Base-by-base conservation (phyloP, 805 yeast genomes). In the Lipomyces lipofer region DNA sequence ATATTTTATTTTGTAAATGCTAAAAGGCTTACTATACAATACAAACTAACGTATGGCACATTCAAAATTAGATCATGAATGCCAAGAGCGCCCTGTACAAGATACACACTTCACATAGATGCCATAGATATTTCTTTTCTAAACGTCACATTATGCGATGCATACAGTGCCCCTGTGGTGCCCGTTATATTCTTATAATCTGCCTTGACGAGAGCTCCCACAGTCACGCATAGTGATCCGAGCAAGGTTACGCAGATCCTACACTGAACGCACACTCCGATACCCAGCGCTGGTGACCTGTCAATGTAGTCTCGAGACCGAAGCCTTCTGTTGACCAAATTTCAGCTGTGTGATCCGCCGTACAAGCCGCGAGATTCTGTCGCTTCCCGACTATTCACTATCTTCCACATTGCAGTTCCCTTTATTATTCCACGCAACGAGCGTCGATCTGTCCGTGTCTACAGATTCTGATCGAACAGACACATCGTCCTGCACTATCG, bases 241-340 rank as follows among this genome's bases (percentile, higher is more conserved):
- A 87, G 63, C 97, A 89, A 0, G 98, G 73, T 66, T 94, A 94
- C 0, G 99, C 98, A 58, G 95, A 85, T 66, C 94, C 99, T 0
- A 99, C 99, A 71, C 96, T 86, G 68, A 94, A 94, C 0, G 98
- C 97, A 73, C 98, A 92, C 71, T 94, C 99, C 99, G 99, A 94
- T 2, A 94, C 99, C 99, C 99, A 94, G 50, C 98, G 75, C 71
- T 92, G 97, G 67, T 94, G 99, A 3, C 96, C 96, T 63, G 86
- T 85, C n/a, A 92, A 75, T 0, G 94, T 86, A 0, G 96, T 88
- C 67, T 94, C 98, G 61, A 90, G 73, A 35, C 79, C 78, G 63
- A 90, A 92, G 53, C 83, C 82, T 2, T 94, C 89, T 12, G 89
- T 82, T 13, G 79, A 77, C 98, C 99, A 94, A 22, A 94, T 86